Percentiles rank a stretch among this genome's conserved stretches.
These are phyloP conservation scores for Scheffersomyces stipitis DNA, from an alignment of 805 yeast genomes.

Conservation along the genomic window DNA sequence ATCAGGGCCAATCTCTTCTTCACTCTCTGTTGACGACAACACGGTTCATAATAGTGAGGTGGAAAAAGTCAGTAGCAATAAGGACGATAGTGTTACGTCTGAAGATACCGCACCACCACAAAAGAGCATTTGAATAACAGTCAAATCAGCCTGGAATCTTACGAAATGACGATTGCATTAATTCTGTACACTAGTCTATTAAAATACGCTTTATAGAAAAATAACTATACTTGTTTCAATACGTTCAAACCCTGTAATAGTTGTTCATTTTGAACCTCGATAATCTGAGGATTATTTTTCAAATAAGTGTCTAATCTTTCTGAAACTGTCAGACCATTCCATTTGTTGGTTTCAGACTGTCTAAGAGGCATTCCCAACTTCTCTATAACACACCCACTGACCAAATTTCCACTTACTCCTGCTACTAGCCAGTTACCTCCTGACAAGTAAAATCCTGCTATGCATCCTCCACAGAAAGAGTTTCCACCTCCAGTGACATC, in stretches of 20 bases:
- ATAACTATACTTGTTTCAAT: no score
- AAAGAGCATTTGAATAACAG: no score
- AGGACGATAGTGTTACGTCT: background rate
- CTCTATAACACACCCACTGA: conserved; percentile 82
- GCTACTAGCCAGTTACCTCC: conserved; percentile 50
- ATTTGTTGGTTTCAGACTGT: conserved; percentile 31
- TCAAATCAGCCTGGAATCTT: no score
- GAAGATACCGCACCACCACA: background rate
- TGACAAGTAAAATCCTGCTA: conserved; percentile 56
- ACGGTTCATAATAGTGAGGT: background rate
- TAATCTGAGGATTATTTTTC: conserved; percentile 15
- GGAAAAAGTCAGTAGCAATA: background rate
- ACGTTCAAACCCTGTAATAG: no score
- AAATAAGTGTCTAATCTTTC: conserved; percentile 47
- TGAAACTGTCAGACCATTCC: conserved; percentile 60
- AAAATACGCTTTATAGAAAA: no score
- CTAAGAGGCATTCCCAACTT: conserved; percentile 69
- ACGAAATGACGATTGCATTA: no score
- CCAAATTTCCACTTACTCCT: conserved; percentile 68
- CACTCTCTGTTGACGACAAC: no score
- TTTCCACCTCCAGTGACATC: conserved; percentile 50
- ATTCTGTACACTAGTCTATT: no score
- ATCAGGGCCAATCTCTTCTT: no score
- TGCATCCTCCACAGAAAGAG: conserved; percentile 43
- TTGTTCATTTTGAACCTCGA: no score